Base-by-base conservation (phyloP, 192 early-diverging fungal species). In the Paraglomus brasilianum region DNA sequence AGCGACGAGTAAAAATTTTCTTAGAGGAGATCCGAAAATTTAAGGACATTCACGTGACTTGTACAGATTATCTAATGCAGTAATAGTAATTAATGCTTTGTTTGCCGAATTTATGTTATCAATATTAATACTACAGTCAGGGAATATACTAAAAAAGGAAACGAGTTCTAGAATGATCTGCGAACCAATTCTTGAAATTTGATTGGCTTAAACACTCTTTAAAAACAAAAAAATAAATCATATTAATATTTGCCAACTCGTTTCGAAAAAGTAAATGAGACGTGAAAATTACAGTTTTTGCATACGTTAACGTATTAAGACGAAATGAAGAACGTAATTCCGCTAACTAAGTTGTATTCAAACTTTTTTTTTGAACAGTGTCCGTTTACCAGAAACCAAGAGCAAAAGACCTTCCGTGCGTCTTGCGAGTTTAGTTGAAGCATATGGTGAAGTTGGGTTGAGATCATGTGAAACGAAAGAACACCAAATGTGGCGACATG, bases 381-480 rank as follows among this genome's bases (percentile, higher is more conserved):
- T 43, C 38, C 8, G 41, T 8, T 61, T 61, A 61, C 59, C 59
- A 43, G 4, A 44, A 61, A 5, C 59, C 5, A 43, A 61, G 22
- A 61, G 9, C 40, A 1, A 8, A 43, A 4, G 41, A 17, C 13
- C 41, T 17, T 15, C 8, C n/a, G 8, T 61, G 41, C n/a, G 41
- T 19, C 45, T 44, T 17, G 24, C 59, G 0, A 2, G 8, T 4
- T 30, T 61, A 1, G 41, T 61, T 21, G 5, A 44, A 43, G n/a
- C 15, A 43, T 67, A 43, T 22, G 42, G 30, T 5, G 7, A 42
- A 44, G n/a, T n/a, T n/a, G n/a, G n/a, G n/a, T n/a, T n/a, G n/a
- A n/a, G n/a, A n/a, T n/a, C n/a, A n/a, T n/a, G 40, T 41, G n/a
- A 66, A 67, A 52, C 45, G 22, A 67, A 67, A 19, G 40, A 39